A percentile compares a stretch with the other conserved stretches of the same genome.
These are phyloP conservation scores for Gigaspora rosea DNA, from an alignment of 192 early-diverging fungal species.

Conservation along the genomic window DNA sequence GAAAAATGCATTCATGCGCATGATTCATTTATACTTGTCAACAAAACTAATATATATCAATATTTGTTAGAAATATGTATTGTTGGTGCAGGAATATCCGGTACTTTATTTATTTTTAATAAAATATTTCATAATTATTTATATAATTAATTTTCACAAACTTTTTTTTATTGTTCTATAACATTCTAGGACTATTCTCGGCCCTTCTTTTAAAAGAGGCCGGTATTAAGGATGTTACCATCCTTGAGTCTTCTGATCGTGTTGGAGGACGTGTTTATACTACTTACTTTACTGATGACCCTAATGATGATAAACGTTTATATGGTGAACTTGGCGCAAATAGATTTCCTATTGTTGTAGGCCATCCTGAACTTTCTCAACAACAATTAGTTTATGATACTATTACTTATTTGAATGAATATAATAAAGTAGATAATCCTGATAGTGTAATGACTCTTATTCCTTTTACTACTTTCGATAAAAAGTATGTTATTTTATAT, in stretches of 20 bases:
- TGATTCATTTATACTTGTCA: too few relatives aligned
- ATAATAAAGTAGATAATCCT: constrained; percentile 6
- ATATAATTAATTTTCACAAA: too few relatives aligned
- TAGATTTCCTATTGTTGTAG: constrained; percentile 14
- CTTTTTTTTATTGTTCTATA: neutral
- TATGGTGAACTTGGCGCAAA: constrained; percentile 38
- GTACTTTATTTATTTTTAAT: neutral
- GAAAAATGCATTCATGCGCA: too few relatives aligned
- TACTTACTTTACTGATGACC: constrained; percentile 33
- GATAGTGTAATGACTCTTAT: constrained; percentile 24
- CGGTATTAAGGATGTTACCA: constrained; percentile 33
- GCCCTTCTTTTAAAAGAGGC: constrained; percentile 33
- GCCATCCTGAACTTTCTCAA: constrained; percentile 8
- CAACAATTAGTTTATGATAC: constrained; percentile 39
- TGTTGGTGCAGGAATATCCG: neutral
- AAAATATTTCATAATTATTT: neutral
- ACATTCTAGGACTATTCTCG: constrained; percentile 22
- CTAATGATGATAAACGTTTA: neutral
- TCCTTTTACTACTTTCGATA: neutral
- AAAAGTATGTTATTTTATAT: constrained; percentile 29
- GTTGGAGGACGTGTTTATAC: constrained; percentile 38
- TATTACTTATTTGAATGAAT: constrained; percentile 28
- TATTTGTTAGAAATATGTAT: neutral
- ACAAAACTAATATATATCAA: too few relatives aligned
- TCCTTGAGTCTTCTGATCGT: constrained; percentile 31